phyloP scores from a whole-genome alignment of 2,329 filamentous ascomycete species.

The Cladophialophora psammophila region DNA sequence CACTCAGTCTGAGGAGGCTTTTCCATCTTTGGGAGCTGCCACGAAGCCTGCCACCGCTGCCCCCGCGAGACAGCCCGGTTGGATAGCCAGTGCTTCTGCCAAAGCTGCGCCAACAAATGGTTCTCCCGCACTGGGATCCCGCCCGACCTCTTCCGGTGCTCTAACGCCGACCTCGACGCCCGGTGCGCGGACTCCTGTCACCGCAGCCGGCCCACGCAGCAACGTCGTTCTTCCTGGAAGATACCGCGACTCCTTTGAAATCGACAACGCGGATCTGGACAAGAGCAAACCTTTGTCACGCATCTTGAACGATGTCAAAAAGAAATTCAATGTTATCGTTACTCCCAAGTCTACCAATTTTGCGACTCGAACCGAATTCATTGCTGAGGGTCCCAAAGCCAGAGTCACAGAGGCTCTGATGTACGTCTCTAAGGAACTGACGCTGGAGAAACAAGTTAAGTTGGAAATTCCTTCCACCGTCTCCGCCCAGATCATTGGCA shows the following conservation, averaged over 20 bases:
- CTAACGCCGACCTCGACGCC: constrained; percentile 70
- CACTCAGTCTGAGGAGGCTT: constrained; percentile 86
- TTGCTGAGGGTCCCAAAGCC: constrained; percentile 82
- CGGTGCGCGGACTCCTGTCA: constrained; percentile 58
- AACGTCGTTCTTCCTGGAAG: constrained; percentile 72
- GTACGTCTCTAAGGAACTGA: constrained; percentile 87
- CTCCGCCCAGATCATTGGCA: constrained; percentile 90
- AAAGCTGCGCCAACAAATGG: constrained; percentile 55
- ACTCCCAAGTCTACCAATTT: constrained; percentile 73
- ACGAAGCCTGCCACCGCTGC: constrained; percentile 76
- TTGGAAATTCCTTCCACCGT: constrained; percentile 84
- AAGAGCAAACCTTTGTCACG: constrained; percentile 82
- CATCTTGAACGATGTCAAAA: constrained; percentile 88
- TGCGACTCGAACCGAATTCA: constrained; percentile 78
- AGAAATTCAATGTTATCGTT: constrained; percentile 85
- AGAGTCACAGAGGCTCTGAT: constrained; percentile 86
- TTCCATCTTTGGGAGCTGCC: constrained; percentile 83
- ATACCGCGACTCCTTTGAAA: constrained; percentile 76
- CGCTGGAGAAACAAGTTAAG: constrained; percentile 76
- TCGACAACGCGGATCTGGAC: constrained; percentile 78
- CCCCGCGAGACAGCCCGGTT: constrained; percentile 71
- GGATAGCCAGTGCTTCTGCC: constrained; percentile 55
- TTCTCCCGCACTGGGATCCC: constrained; percentile 60
- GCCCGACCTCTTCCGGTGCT: constrained; percentile 62
- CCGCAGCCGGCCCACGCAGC: constrained; percentile 46